Base-by-base conservation (phyloP, 1,139 yeast genomes). In the Candida albicans region DNA sequence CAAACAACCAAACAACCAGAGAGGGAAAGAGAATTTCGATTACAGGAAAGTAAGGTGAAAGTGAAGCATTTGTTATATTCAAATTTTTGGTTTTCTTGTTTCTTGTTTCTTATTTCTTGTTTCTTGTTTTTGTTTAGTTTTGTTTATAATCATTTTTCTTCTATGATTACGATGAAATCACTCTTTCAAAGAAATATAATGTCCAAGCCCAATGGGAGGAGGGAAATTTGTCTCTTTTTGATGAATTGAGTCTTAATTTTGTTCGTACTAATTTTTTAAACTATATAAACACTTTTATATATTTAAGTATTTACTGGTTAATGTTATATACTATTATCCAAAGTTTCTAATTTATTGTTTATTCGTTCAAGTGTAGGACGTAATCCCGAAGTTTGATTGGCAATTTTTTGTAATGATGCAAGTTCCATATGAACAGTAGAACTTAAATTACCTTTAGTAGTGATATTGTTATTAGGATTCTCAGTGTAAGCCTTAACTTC, bases 381-480 rank as follows among this genome's bases (percentile, higher is more conserved):
- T 4, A 77, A 43, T 4, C 81, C 80, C 42, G 62, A 59, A 22
- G 61, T 56, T 1, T 79, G 78, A 52, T 74, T 70, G 22, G 68
- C 56, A 1, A 70, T 48, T 35, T 56, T 59, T 14, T 59, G 58
- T 47, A 68, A 48, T 4, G 35, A 41, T 8, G 39, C 30, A 15
- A 57, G 37, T 13, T 52, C 42, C 28, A 40, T 45, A 35, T 52
- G 54, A 13, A 57, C 53, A 30, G 22, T 33, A 37, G 52, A 33
- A 36, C 32, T 42, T 22, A 50, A 54, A 41, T 35, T 25, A 28
- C 37, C 32, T 8, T 13, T 27, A 9, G 14, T 27, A 4, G 18
- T 32, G 31, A 3, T 34, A 10, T 27, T 26, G 30, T 42, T 26
- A 22, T 33, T 42, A 11, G 50, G 15, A 6, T 26, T 27, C 1